Conservation (phyloP, 495 filamentous ascomycete genomes). For the Daldinia concentrica region DNA sequence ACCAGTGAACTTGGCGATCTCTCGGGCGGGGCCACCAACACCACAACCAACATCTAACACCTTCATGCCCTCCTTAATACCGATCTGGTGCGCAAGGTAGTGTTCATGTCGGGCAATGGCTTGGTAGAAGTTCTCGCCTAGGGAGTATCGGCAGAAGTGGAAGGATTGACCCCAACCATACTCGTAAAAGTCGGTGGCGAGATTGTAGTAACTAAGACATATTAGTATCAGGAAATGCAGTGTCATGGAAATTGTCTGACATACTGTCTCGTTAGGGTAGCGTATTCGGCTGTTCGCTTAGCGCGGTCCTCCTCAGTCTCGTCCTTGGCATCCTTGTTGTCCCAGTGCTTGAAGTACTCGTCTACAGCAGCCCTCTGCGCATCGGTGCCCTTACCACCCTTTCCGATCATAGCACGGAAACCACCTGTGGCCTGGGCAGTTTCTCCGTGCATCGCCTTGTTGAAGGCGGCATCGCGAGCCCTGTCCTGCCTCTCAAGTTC, state of each 20-base stretch:
- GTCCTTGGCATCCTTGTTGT: constrained; percentile 82
- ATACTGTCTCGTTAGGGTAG: constrained; percentile 92
- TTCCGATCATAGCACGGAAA: constrained; percentile 83
- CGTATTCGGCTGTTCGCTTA: constrained; percentile 89
- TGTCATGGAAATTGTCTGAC: constrained; percentile 43
- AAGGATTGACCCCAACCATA: constrained; percentile 95
- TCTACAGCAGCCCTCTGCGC: constrained; percentile 91
- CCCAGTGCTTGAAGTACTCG: constrained; percentile 99
- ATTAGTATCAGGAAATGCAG: constrained; percentile 5
- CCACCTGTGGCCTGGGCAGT: constrained; percentile 75
- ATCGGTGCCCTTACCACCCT: constrained; percentile 82
- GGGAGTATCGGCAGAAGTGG: constrained; percentile 97
- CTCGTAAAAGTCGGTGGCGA: constrained; percentile 97
- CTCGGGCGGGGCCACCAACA: constrained; percentile 95
- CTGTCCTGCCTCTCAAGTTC: constrained; percentile 86
- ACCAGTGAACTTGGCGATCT: constrained; percentile 95
- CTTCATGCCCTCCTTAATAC: constrained; percentile 83
- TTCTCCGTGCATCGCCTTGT: constrained; percentile 89
- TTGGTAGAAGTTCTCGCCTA: constrained; percentile 87
- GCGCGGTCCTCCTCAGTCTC: constrained; percentile 87
- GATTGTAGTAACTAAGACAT: constrained; percentile 88
- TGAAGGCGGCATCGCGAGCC: constrained; percentile 90
- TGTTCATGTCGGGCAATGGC: constrained; percentile 98
- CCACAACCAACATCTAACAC: constrained; percentile 98
- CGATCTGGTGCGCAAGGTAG: constrained; percentile 92